phyloP scores from a whole-genome alignment of 495 filamentous ascomycete species.

The Beverwykella pulmonaria region DNA sequence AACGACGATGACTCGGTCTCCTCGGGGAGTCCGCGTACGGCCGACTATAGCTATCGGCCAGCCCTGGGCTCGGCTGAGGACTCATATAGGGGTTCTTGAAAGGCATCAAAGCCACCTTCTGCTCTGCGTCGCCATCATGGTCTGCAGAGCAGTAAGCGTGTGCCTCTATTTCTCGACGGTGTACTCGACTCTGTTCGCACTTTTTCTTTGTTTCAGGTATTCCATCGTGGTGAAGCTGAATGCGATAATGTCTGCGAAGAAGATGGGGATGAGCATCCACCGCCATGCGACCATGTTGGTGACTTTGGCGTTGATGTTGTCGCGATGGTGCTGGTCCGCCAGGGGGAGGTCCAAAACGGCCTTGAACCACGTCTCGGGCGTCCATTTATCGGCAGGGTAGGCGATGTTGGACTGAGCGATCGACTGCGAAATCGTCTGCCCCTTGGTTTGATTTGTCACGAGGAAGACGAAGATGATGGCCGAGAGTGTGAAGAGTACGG shows the following conservation, averaged over 20 bases:
- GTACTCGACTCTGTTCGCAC: slow-evolving; percentile 10
- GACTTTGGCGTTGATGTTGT: slow-evolving; percentile 49
- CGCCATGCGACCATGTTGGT: slow-evolving; percentile 55
- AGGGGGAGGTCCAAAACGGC: slow-evolving; percentile 55
- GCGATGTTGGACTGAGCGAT: slow-evolving; percentile 41
- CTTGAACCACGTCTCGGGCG: slow-evolving; percentile 59
- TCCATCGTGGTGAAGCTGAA: slow-evolving; percentile 31
- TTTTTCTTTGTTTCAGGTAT: slow-evolving; percentile 25
- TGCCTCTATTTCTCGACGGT: slow-evolving; percentile 22
- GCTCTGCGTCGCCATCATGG: slow-evolving; percentile 9
- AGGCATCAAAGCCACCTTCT: slow-evolving; percentile 14
- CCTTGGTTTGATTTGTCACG: slow-evolving; percentile 47
- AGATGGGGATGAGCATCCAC: slow-evolving; percentile 59
- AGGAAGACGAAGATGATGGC: slow-evolving; percentile 50
- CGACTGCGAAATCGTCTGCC: slow-evolving; percentile 48
- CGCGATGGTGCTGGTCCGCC: slow-evolving; percentile 35
- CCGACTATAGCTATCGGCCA: background rate
- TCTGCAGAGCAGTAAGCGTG: slow-evolving; percentile 23
- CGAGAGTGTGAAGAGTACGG: slow-evolving; percentile 51
- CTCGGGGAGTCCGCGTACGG: background rate
- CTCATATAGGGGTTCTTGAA: slow-evolving; percentile 2
- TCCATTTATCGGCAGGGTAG: slow-evolving; percentile 56
- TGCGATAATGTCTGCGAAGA: slow-evolving; percentile 46
- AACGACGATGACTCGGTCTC: background rate
- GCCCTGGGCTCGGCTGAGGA: background rate